Percentiles rank a stretch among this genome's conserved stretches.
Conservation (phyloP, 148 eudicot genomes). For the Euryodendron excelsum region DNA sequence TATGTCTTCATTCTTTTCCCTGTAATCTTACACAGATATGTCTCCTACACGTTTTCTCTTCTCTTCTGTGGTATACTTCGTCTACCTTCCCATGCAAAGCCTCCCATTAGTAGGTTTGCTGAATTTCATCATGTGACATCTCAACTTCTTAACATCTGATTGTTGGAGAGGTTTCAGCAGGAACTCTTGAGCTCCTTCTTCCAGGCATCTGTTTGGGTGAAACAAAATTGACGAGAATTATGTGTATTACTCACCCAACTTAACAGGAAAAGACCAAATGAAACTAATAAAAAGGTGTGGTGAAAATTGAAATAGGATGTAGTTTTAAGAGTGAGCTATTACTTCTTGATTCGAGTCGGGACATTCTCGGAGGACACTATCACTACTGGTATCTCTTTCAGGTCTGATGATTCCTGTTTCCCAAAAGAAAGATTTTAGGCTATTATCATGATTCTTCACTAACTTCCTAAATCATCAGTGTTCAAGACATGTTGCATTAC, state of each 20-base stretch:
- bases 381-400: constrained; percentile 36
- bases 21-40: background rate
- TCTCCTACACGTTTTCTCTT: background rate
- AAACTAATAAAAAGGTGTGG: too few relatives aligned
- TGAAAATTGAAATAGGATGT: background rate
- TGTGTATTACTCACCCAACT: background rate
- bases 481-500: background rate
- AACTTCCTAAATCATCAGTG: too few relatives aligned
- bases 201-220: constrained; percentile 20
- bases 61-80: background rate
- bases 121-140: constrained; percentile 26
- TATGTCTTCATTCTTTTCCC: background rate
- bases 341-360: constrained; percentile 30
- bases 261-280: background rate
- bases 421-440: background rate
- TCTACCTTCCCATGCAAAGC: constrained; percentile 14
- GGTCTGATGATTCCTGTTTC: constrained; percentile 24
- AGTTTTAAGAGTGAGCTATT: background rate
- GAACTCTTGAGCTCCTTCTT: constrained; percentile 34
- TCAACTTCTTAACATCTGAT: constrained; percentile 28
- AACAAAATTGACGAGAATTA: background rate
- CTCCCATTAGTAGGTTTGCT: constrained; percentile 6
- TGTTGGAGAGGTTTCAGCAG: constrained; percentile 32
- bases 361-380: constrained; percentile 33
- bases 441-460: background rate